phyloP scores from a whole-genome alignment of 176 grass and related monocot genomes.

The Aegilops longissima region DNA sequence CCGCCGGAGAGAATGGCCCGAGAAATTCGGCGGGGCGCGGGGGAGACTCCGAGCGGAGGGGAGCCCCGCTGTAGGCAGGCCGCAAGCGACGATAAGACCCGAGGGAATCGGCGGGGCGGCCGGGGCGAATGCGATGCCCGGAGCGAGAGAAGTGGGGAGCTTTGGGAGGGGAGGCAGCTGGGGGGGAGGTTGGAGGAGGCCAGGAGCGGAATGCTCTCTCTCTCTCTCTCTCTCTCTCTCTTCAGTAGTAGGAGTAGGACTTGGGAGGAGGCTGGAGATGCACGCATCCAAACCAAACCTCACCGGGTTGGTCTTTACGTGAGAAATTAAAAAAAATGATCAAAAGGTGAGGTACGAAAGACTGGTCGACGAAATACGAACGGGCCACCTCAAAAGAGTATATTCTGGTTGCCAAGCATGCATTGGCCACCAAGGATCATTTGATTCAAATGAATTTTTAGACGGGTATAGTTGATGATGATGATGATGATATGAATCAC shows the following conservation, averaged over 20 bases:
- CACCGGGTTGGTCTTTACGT: too few relatives aligned
- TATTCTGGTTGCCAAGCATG: too few relatives aligned
- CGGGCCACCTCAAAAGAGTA: too few relatives aligned
- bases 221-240: neutral
- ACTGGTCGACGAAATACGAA: too few relatives aligned
- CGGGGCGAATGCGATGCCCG: neutral
- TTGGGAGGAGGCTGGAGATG: neutral
- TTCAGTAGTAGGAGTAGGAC: neutral
- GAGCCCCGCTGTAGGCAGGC: neutral
- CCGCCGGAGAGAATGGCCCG: neutral
- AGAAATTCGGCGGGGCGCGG: constrained; percentile 15
- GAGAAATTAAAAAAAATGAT: too few relatives aligned
- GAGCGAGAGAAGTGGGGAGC: neutral
- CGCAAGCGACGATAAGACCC: neutral
- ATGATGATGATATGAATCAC: too few relatives aligned
- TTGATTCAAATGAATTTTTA: too few relatives aligned
- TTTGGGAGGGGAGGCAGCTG: too few relatives aligned
- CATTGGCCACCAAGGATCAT: too few relatives aligned
- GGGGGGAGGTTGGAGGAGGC: neutral
- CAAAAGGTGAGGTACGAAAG: too few relatives aligned
- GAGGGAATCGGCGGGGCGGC: neutral
- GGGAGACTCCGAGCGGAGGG: neutral
- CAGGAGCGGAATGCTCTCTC: neutral
- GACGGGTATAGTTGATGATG: too few relatives aligned
- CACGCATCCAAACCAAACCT: too few relatives aligned